Base-by-base conservation (phyloP, 2,329 filamentous ascomycete species). In the Neurospora crassa region DNA sequence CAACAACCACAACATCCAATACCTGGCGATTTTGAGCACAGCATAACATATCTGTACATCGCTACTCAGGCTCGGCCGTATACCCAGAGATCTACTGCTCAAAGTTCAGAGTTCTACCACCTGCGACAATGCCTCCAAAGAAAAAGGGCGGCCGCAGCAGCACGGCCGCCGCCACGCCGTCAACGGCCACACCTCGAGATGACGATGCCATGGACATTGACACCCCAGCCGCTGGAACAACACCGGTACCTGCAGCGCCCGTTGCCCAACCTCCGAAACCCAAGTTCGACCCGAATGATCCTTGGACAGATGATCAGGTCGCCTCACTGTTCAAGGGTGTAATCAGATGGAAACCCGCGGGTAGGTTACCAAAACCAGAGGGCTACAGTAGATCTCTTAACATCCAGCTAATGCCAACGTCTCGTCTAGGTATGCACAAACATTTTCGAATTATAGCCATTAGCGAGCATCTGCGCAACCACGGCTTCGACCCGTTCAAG, bases 261-360 rank as follows among this genome's bases (percentile, higher is more conserved):
- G 29, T 16, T 18, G 53, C 53, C 80, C 69, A 86, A 73, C 75
- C 80, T 68, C 73, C 53, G 53, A 63, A 63, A 63, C 53, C 53
- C 53, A 63, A 79, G 72, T 74, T 82, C 40, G 81, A 82, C 75
- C 80, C 81, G 68, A 87, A 89, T 71, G 92, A 95, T 74, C 88
- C 90, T 37, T 99, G 96, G 96, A 97, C 94, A 4, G 94, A 97
- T 77, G 95, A 97, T 78, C 96, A 99, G 81, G 91, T 97, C 75
- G 94, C 93, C 1, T 94, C 93, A 53, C 86, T 99, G 0, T 93
- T 97, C 83, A 97, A 97, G 79, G 93, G 90, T 69, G 91, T 98
- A 75, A 94, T 98, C 74, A 88, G 90, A 78, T 97, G 92, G 91
- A 99, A 99, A 79, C 96, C 96, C n/a, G 95, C 95, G 53, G 95